Conservation (phyloP, 2,329 filamentous ascomycete genomes). For the Xylaria digitata region DNA sequence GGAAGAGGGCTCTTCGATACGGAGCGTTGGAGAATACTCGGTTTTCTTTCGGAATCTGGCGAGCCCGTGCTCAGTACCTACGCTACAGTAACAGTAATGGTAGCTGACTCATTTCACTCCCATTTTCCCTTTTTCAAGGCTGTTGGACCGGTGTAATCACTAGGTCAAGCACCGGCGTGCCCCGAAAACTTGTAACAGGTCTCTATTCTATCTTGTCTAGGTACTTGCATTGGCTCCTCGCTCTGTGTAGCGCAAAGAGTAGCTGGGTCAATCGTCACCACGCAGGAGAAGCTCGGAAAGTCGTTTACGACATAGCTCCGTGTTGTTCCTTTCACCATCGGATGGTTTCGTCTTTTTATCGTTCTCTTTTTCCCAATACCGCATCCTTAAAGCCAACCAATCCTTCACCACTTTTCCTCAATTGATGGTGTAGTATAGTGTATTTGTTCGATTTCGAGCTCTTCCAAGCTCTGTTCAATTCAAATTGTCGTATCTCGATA, state of each 20-base stretch:
- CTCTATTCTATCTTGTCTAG: not conserved
- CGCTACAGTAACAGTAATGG: not conserved
- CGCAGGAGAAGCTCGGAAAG: slow-evolving; percentile 29
- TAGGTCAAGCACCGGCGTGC: not conserved
- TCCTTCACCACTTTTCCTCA: slow-evolving; percentile 1
- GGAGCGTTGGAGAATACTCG: slow-evolving; percentile 34
- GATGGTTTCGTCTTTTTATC: not conserved
- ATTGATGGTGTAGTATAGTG: slow-evolving; percentile 15
- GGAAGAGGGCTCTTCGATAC: not conserved
- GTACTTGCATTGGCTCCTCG: not conserved
- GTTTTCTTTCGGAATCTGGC: slow-evolving; percentile 33
- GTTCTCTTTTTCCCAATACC: not conserved
- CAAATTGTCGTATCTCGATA: slow-evolving; percentile 4
- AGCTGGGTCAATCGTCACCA: slow-evolving; percentile 27
- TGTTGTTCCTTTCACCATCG: slow-evolving; percentile 12
- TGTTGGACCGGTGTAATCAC: not conserved
- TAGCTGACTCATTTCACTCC: not conserved
- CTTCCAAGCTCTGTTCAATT: slow-evolving; percentile 3
- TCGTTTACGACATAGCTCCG: slow-evolving; percentile 33
- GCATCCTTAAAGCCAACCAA: slow-evolving; percentile 23
- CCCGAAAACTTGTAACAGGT: slow-evolving; percentile 5
- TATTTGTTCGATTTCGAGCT: not conserved
- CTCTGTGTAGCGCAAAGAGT: not conserved
- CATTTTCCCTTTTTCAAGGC: not conserved
- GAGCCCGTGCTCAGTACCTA: slow-evolving; percentile 1